Evolutionary conservation across 2,329 filamentous ascomycete genomes (phyloP), one percentile per base, ranked within the genome.

Genomic region (Clarireedia monteithiana): DNA sequence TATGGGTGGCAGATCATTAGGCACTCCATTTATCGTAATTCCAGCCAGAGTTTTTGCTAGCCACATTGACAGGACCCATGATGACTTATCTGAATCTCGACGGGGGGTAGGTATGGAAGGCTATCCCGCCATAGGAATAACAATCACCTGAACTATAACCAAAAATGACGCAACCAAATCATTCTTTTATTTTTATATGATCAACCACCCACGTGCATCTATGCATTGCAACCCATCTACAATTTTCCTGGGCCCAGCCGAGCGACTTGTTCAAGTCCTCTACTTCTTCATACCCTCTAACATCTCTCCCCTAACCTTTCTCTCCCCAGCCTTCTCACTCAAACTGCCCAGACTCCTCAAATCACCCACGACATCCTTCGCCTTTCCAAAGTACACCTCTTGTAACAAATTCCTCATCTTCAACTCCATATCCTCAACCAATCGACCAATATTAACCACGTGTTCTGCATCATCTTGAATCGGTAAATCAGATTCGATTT

Each of bases 351-450:
- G 81, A 73, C 91, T 97, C 71, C 94, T 82, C 73, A 99, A 74
- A 71, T 99, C 92, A 55, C 92, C 94, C 3, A 99, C 92, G 3
- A 99, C 91, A 73, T 99, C 94, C 81, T 95, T 96, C 55, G 94
- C 92, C 79, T 99, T 99, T 70, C 94, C 94, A 74, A 99, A 99
- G 76, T 99, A 99, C 50, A 99, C 94, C 74, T 99, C 94, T 78
- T 99, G 92, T 71, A 99, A 77, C 72, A 97, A 73, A 73, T 99
- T 99, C 63, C 94, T 84, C 94, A 99, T 97, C 80, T 96, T 96
- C 71, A 96, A 83, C 76, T 99, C 94, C 94, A 99, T 97, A 72
- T 99, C 94, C 78, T 99, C 94, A 52, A 99, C 91, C 69, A 99
- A 79, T 62, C 86, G 81, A 57, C 94, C 94, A 59, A 97, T 89